Percentiles rank a stretch among this genome's conserved stretches.
Evolutionary conservation across 257 asterid species (phyloP).

Genomic region (Solanum chiquidenum): DNA sequence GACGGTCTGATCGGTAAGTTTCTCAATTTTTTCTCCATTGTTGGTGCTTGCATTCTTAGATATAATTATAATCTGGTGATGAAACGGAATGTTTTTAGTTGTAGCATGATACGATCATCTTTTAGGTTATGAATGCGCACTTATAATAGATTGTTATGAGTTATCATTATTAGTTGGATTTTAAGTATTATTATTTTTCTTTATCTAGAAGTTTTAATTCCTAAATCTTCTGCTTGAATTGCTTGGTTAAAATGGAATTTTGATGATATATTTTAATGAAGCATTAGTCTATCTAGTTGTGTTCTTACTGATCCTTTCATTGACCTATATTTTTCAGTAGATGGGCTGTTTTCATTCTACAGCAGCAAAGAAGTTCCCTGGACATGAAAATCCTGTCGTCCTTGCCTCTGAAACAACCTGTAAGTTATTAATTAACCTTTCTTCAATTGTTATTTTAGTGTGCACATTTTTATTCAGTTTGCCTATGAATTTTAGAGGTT

Average conservation of each 20-base stretch:
- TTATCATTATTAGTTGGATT: neutral
- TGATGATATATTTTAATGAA: constrained; percentile 43
- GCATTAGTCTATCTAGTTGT: constrained; percentile 24
- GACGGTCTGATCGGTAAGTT: neutral
- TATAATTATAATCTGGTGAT: neutral
- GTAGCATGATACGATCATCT: neutral
- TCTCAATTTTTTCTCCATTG: neutral
- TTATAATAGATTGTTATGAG: neutral
- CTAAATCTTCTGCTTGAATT: neutral
- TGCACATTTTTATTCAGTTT: neutral
- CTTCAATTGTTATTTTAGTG: neutral
- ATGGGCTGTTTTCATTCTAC: constrained; percentile 95
- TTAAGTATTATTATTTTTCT: neutral
- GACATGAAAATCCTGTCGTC: constrained; percentile 70
- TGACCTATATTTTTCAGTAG: constrained; percentile 6
- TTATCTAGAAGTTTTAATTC: neutral
- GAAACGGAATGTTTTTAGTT: neutral
- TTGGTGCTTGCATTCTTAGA: neutral
- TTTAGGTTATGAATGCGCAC: neutral
- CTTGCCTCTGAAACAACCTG: constrained; percentile 95
- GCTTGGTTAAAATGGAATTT: constrained; percentile 36
- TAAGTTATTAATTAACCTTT: constrained; percentile 22
- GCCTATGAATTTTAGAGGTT: neutral
- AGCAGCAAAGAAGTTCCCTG: constrained; percentile 61
- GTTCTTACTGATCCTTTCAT: constrained; percentile 23